Evolutionary conservation across 768 basidiomycete species (phyloP), one percentile per base, ranked within the genome.

Genomic region (Tricholoma hemisulphureum): DNA sequence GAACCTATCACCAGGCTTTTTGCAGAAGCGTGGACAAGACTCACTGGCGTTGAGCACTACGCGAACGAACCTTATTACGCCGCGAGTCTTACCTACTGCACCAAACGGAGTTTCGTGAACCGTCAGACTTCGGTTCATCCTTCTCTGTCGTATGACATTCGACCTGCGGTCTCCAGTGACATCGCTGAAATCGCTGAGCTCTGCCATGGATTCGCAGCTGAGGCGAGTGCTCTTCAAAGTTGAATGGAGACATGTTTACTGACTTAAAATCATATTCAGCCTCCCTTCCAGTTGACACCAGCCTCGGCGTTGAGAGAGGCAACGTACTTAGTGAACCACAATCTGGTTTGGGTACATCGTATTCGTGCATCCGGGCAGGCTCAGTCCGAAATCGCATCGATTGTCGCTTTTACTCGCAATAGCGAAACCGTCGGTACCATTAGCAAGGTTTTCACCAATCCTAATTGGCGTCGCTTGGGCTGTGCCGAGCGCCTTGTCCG

Each of bases 361-460:
- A 73, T 83, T n/a, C 65, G 69, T 51, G 29, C 54, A 41, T 62
- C 41, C 13, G 65, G 65, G 6, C 63, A 64, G 43, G 53, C 51
- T 8, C 41, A 51, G 0, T 60, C 70, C 46, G 76, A 79, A 24
- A 77, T 85, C 20, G 85, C 88, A 0, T 89, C 79, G 18, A 82
- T 91, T 37, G 86, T 85, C 5, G 88, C 88, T 14, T 82, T 80
- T 26, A 88, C 89, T 7, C 76, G 91, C 10, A 82, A 83, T 58
- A 84, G 77, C 23, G 74, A 77, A 1, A 75, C 64, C 4, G 78
- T 87, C 23, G 82, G 84, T 2, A 81, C 86, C 0, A 83, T 92
- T 45, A 86, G 86, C 35, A 91, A 92, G 67, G 89, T 91, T 0
- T 87, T 75, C 65, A 91, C 90, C 0, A 73, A 77, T 48, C 74